Base-by-base conservation (phyloP, 768 basidiomycete genomes). In the Tricholoma furcatifolium region DNA sequence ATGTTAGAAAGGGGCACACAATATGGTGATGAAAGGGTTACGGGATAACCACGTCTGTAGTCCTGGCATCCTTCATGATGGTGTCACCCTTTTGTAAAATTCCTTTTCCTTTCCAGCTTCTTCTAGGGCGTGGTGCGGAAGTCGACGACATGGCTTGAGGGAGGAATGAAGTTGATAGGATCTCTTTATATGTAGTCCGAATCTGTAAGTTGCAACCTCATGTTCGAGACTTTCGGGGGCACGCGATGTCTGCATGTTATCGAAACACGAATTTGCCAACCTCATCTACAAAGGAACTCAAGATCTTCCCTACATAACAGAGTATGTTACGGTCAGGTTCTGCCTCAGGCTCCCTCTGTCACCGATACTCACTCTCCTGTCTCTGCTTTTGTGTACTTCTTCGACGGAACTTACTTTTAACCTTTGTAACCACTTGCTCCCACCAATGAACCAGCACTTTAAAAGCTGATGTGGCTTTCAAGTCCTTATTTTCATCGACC, bases 401-500 rank as follows among this genome's bases (percentile, higher is more conserved):
- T 7, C 50, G 17, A 8, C 43, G 46, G 21, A 47, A 34, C 27
- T 23, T 51, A 18, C 31, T 34, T 35, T 42, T 53, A 30, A 53
- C 17, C 21, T 42, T 53, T 3, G 40, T 32, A 12, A 50, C 32
- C 12, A 39, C 46, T 17, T 50, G 24, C 50, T 60, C 52, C 50
- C 50, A 53, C 39, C 43, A 49, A 20, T 30, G 39, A 41, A 50
- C 53, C 1, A 55, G 47, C 8, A 42, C 46, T 31, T 49, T 46
- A 41, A 58, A 48, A 7, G 47, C 45, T 24, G 44, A 35, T 2
- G 60, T 61, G 24, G 55, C 54, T 2, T 47, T 45, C 2, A 66
- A 36, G 3, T 52, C 51, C 50, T 59, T 62, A 31, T 58, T 46
- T 39, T 57, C 50, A 20, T 63, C 64, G 17, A 62, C 61, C 59